These are phyloP conservation scores for Fraxinus sp. DNA, from an alignment of 305 asterid genomes.

Conservation along the genomic window DNA sequence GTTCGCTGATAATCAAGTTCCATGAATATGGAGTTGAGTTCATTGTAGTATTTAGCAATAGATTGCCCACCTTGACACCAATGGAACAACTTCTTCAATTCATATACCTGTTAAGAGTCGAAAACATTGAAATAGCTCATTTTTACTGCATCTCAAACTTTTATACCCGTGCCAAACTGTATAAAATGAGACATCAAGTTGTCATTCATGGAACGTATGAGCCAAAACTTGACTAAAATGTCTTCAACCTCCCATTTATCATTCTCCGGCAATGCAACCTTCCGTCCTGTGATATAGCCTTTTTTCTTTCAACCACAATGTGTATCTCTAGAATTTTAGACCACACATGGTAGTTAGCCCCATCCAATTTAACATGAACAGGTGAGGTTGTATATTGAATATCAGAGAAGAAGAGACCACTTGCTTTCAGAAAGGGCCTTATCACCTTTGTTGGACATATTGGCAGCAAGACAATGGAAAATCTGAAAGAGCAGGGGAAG, in stretches of 20 bases:
- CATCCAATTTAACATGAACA: not conserved
- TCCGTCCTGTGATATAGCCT: not conserved
- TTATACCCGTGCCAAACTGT: not conserved
- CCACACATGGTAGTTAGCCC: not conserved
- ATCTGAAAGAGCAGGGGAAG: not conserved
- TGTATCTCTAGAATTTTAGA: not conserved
- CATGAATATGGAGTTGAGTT: not conserved
- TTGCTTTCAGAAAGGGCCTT: not conserved
- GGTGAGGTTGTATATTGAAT: not conserved
- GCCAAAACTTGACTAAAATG: not conserved
- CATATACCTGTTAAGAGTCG: not conserved
- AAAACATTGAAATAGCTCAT: not conserved
- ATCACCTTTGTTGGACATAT: not conserved
- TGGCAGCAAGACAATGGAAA: not conserved
- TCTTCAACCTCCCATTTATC: not conserved
- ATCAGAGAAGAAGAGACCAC: not conserved
- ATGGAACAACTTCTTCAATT: not conserved
- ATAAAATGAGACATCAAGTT: not conserved
- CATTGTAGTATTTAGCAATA: not conserved
- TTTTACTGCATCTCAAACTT: not conserved
- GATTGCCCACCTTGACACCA: not conserved
- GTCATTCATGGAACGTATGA: not conserved
- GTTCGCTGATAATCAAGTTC: not conserved
- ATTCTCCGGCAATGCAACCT: not conserved
- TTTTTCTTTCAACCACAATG: not conserved